Base-by-base conservation (phyloP, 257 asterid species). In the Penstemon davidsonii region DNA sequence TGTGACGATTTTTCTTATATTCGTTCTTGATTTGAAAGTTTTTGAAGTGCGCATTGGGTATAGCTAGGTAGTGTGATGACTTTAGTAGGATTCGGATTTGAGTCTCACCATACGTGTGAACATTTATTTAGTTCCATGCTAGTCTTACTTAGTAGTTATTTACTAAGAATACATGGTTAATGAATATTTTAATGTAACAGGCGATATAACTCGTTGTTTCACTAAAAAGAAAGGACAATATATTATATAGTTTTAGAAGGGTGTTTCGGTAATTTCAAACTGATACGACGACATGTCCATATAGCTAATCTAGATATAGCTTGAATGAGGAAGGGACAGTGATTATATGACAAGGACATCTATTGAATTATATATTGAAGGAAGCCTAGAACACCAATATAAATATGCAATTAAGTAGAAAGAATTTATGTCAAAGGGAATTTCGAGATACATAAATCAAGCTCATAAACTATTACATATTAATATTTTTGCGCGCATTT, bases 391-490 rank as follows among this genome's bases (percentile, higher is more conserved):
- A 49, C 68, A 56, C 80, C 75, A 51, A 71, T 88, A 90, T 90
- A 88, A 86, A 88, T 88, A 86, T 55, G 78, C 70, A 70, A 68
- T 57, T 15, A 50, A 72, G 64, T 81, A 67, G 68, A 12, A 59
- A 67, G 77, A 67, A 68, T 74, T 77, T 73, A 61, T 86, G 92
- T 84, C 87, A 84, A 15, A 15, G 71, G 66, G 79, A 83, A 83
- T 80, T 60, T 79, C 41, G 45, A 74, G 76, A 15, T 59, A 81
- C 76, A 77, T 53, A 43, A 61, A 45, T 46, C 42, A 51, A 44
- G 9, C 45, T 41, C 42, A 43, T 36, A 64, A 47, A n/a, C 43
- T 41, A 65, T 7, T 9, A 65, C n/a, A 50, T 6, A 65, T 33
- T 7, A 36, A 5, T 40, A 1, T 42, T 59, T 60, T 39, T 58